Conservation (phyloP, 2,329 filamentous ascomycete genomes). For the Ilyonectria robusta region DNA sequence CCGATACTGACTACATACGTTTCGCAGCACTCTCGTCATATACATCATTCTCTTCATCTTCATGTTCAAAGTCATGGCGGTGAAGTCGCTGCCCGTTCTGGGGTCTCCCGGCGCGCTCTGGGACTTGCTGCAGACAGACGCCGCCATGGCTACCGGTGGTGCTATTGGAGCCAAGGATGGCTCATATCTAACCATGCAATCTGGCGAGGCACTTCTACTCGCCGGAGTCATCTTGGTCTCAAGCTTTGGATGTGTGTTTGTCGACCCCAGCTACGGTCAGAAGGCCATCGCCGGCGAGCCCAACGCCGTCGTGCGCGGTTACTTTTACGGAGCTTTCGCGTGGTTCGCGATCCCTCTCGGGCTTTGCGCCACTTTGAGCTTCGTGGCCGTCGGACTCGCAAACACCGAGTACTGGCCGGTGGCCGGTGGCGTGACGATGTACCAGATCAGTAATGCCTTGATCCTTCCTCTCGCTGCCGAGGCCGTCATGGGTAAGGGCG, state of each 20-base stretch:
- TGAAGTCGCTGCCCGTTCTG: constrained; percentile 3
- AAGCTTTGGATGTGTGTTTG: constrained; percentile 13
- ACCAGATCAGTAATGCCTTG: constrained; percentile 81
- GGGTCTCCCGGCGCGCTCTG: constrained; percentile 1
- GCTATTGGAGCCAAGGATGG: constrained; percentile 1
- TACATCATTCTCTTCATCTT: constrained; percentile 5
- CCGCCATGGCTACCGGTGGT: not conserved
- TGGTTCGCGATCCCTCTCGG: constrained; percentile 96
- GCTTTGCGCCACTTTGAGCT: constrained; percentile 86
- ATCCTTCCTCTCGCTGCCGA: constrained; percentile 88
- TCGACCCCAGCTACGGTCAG: constrained; percentile 91
- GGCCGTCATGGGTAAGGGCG: constrained; percentile 84
- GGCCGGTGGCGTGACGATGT: constrained; percentile 17
- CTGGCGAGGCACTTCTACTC: not conserved
- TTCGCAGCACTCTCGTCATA: not conserved
- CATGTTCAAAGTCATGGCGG: constrained; percentile 2
- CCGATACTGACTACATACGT: not conserved
- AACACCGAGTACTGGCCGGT: constrained; percentile 41
- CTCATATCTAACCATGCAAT: not conserved
- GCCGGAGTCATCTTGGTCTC: not conserved
- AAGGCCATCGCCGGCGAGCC: constrained; percentile 91
- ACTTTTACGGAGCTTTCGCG: constrained; percentile 85
- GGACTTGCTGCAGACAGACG: constrained; percentile 3
- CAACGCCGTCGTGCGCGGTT: constrained; percentile 87
- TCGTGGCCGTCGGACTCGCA: constrained; percentile 64